phyloP scores from a whole-genome alignment of 306 rosid species.

The Leucaena leucocephala region DNA sequence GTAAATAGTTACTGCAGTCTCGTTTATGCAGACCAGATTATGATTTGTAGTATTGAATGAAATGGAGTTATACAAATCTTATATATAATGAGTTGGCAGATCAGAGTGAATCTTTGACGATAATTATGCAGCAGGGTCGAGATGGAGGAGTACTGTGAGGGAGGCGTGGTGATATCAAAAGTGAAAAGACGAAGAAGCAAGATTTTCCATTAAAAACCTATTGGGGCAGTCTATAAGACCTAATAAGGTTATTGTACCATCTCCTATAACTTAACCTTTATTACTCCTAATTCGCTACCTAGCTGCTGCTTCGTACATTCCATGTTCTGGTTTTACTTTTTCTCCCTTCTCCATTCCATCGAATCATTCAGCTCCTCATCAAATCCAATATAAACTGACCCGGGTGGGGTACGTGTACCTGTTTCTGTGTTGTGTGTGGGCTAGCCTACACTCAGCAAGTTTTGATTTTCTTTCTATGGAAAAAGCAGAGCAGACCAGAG shows the following conservation, averaged over 20 bases:
- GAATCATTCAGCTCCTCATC: background rate
- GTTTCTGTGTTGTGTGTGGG: background rate
- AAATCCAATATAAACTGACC: background rate
- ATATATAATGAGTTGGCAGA: background rate
- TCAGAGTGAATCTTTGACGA: background rate
- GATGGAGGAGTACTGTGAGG: background rate
- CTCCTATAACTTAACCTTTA: background rate
- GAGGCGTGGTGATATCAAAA: constrained; percentile 24
- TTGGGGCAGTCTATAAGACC: background rate
- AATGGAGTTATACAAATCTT: too few species aligned
- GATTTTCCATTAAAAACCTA: background rate
- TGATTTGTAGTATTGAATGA: background rate
- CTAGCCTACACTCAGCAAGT: background rate
- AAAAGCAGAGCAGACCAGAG: too few species aligned
- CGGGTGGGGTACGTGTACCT: background rate
- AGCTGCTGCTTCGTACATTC: background rate
- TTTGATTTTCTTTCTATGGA: background rate
- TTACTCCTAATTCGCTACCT: background rate
- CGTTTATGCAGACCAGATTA: background rate
- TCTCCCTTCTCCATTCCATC: background rate
- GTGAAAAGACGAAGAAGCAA: background rate
- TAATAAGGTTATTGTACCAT: background rate
- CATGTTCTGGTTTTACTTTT: constrained; percentile 1
- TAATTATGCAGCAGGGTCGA: too few species aligned
- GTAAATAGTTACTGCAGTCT: background rate